phyloP scores from a whole-genome alignment of 768 basidiomycete genomes.

The Amanita rimosa region DNA sequence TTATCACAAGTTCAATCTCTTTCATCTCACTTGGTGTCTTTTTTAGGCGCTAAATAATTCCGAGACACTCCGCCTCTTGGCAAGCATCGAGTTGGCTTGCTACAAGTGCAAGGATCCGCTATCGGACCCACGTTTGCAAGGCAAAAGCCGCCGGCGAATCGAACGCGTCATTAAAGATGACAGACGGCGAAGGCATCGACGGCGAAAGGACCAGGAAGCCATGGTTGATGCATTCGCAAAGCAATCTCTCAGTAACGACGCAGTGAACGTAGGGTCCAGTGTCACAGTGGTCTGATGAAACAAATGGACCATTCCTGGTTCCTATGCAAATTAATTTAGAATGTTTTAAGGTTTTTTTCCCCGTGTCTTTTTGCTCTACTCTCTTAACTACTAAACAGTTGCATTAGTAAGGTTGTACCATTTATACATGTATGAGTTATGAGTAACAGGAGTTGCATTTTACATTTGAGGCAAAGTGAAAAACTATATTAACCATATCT shows the following conservation, averaged over 20 bases:
- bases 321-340: neutral
- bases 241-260: constrained; percentile 29
- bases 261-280: constrained; percentile 13
- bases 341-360: neutral
- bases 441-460: neutral
- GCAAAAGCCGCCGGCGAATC: constrained; percentile 56
- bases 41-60: constrained; percentile 69
- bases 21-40: constrained; percentile 5
- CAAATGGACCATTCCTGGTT: neutral
- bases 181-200: constrained; percentile 65
- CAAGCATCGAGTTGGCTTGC: constrained; percentile 78
- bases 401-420: constrained; percentile 4
- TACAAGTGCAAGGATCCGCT: constrained; percentile 64
- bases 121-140: constrained; percentile 54
- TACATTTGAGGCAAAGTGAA: neutral
- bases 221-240: constrained; percentile 73
- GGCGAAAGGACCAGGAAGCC: constrained; percentile 76
- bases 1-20: constrained; percentile 4
- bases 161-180: constrained; percentile 82
- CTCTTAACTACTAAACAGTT: constrained; percentile 1
- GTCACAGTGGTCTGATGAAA: constrained; percentile 14
- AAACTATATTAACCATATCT: neutral
- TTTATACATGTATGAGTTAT: neutral
- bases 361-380: neutral
- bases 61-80: constrained; percentile 71